Evolutionary conservation across 2,329 filamentous ascomycete species (phyloP).

Genomic region (Apiospora arundinis): DNA sequence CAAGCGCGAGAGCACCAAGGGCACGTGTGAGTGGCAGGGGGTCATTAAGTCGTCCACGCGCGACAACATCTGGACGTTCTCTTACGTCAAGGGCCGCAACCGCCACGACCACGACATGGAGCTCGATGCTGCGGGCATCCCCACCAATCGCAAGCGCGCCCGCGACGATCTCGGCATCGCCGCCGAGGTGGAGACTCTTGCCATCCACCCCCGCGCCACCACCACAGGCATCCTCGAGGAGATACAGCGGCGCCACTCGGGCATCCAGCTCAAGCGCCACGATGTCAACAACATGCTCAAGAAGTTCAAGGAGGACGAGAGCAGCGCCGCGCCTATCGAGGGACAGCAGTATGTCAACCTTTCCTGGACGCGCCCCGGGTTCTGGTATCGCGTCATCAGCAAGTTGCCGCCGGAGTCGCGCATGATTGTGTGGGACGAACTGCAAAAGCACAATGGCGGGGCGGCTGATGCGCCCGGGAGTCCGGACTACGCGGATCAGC

Average conservation of each 20-base stretch:
- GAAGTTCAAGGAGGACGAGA: conserved; percentile 21
- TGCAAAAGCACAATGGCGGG: conserved; percentile 10
- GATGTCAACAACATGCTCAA: conserved; percentile 22
- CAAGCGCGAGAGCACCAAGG: conserved; percentile 20
- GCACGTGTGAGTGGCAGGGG: conserved; percentile 20
- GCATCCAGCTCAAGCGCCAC: conserved; percentile 19
- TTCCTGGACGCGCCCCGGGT: conserved; percentile 2
- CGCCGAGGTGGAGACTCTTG: conserved; percentile 20
- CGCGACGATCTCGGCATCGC: conserved; percentile 20
- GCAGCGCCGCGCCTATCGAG: conserved; percentile 10
- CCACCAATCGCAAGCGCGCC: conserved; percentile 19
- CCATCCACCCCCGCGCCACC: conserved; percentile 20
- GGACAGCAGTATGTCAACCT: conserved; percentile 16
- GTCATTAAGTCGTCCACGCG: conserved; percentile 21
- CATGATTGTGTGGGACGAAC: conserved; percentile 14
- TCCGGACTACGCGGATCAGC: background rate
- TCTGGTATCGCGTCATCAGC: conserved; percentile 20
- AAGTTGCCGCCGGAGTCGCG: conserved; percentile 20
- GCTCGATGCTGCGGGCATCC: conserved; percentile 18
- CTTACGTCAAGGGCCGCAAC: conserved; percentile 20
- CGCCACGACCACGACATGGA: conserved; percentile 20
- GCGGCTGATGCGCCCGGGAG: conserved; percentile 8
- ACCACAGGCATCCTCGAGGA: conserved; percentile 13
- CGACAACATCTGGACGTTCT: conserved; percentile 21
- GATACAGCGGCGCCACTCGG: conserved; percentile 13